These are phyloP conservation scores for Acanthamoeba lenticulata DNA, from an alignment of 208 protist genomes.

Conservation along the genomic window DNA sequence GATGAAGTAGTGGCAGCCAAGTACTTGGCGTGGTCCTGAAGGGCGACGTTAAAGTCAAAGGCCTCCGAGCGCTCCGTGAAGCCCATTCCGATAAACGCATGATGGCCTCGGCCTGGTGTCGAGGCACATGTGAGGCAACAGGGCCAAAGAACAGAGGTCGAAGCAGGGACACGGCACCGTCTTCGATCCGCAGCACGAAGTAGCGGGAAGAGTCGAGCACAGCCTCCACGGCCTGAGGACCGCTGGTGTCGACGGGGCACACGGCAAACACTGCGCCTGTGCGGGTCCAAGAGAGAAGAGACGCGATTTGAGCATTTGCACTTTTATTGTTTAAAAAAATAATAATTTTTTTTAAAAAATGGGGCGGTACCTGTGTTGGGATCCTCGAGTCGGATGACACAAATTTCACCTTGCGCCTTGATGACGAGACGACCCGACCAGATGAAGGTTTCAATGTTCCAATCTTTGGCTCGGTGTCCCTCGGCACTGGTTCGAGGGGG, in stretches of 20 bases:
- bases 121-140: not conserved
- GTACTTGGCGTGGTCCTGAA: constrained; percentile 67
- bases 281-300: not conserved
- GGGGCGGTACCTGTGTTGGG: constrained; percentile 50
- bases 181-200: constrained; percentile 61
- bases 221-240: constrained; percentile 37
- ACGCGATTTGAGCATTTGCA: too few relatives aligned
- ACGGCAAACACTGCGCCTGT: constrained; percentile 58
- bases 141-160: not conserved
- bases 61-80: constrained; percentile 59
- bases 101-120: constrained; percentile 28
- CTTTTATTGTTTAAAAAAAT: not conserved
- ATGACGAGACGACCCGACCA: constrained; percentile 80
- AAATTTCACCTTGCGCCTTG: constrained; percentile 65
- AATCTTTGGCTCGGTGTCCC: constrained; percentile 80
- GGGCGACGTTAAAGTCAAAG: constrained; percentile 72
- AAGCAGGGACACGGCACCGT: not conserved
- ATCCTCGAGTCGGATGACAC: constrained; percentile 66
- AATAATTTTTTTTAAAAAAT: not conserved
- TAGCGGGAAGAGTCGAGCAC: constrained; percentile 56
- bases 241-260: constrained; percentile 22
- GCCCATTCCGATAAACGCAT: constrained; percentile 70
- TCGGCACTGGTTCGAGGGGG: constrained; percentile 67
- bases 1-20: not conserved
- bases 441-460: constrained; percentile 77